Evolutionary conservation across 2,329 filamentous ascomycete species (phyloP).

Genomic region (Sordariomycetes sp.): DNA sequence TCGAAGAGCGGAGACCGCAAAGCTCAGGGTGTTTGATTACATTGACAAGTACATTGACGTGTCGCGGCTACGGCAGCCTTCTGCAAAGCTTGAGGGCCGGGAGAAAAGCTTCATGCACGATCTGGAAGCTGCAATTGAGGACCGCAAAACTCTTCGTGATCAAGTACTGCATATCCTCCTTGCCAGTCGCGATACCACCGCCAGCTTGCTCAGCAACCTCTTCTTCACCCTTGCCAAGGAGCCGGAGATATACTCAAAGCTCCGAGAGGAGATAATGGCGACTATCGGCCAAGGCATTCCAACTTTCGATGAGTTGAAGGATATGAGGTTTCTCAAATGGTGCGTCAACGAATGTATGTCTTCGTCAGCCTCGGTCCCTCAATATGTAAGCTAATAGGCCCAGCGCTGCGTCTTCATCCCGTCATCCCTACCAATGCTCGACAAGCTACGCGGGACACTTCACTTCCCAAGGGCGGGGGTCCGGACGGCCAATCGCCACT

Average conservation of each 20-base stretch:
- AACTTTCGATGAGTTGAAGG: conserved; percentile 37
- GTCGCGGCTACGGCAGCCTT: too few species aligned
- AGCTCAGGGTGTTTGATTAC: conserved; percentile 24
- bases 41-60: conserved; percentile 33
- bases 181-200: conserved; percentile 37
- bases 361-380: background rate
- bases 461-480: conserved; percentile 42
- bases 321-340: conserved; percentile 45
- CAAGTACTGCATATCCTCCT: conserved; percentile 34
- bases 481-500: conserved; percentile 35
- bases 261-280: conserved; percentile 30
- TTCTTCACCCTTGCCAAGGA: conserved; percentile 32
- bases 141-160: conserved; percentile 27
- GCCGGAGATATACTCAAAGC: conserved; percentile 30
- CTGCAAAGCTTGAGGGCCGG: conserved; percentile 7
- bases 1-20: conserved; percentile 14
- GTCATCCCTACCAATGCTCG: conserved; percentile 39
- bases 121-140: conserved; percentile 32
- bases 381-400: conserved; percentile 2
- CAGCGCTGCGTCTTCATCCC: conserved; percentile 40
- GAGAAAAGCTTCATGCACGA: conserved; percentile 36
- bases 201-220: conserved; percentile 30
- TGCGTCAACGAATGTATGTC: conserved; percentile 48
- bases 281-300: conserved; percentile 23
- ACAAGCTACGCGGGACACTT: conserved; percentile 27